Base-by-base conservation (phyloP, 2,329 filamentous ascomycete species). In the Fonsecaea pugnacius region DNA sequence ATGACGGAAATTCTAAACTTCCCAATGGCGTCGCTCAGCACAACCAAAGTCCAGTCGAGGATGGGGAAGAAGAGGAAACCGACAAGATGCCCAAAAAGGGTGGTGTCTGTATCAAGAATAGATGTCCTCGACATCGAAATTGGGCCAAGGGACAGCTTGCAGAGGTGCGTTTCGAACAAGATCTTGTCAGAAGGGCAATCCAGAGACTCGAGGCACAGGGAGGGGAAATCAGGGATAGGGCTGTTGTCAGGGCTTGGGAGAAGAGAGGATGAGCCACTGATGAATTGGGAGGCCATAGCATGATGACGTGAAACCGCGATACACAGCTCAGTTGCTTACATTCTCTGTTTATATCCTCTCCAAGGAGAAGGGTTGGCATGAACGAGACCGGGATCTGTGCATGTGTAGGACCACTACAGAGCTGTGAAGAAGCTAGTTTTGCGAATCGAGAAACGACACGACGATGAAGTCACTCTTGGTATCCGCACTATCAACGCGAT, bases 41-140 rank as follows among this genome's bases (percentile, higher is more conserved):
- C 7, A 66, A 71, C 4, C 67, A 73, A 1, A 72, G 73, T 14
- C 73, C 74, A 36, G 72, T 73, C 18, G 58, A 58, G 10, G 59
- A 58, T 10, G 65, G 76, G 24, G 76, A 79, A 59, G 71, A 73
- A 6, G 69, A 73, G 16, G 77, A 79, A 71, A 70, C 72, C n/a
- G 74, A 71, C 52, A 58, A 16, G 32, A 65, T 54, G 64, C 76
- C 24, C 64, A 75, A 33, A 72, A 73, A 58, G 43, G 76, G 76
- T 9, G 79, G 79, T 3, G 74, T 82, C 10, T 83, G 80, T 70
- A 74, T 75, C 27, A 80, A 79, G 71, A 82, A 81, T 63, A 75
- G 79, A 4, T 83, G 80, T 64, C 77, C 81, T 63, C 72, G 79
- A 65, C 80, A 83, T 65, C 78, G 78, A 59, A 78, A 79, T 60